Percentiles rank a stretch among this genome's conserved stretches.
Evolutionary conservation across 1,284 basidiomycete genomes (phyloP).

Genomic region (Caloboletus firmus): DNA sequence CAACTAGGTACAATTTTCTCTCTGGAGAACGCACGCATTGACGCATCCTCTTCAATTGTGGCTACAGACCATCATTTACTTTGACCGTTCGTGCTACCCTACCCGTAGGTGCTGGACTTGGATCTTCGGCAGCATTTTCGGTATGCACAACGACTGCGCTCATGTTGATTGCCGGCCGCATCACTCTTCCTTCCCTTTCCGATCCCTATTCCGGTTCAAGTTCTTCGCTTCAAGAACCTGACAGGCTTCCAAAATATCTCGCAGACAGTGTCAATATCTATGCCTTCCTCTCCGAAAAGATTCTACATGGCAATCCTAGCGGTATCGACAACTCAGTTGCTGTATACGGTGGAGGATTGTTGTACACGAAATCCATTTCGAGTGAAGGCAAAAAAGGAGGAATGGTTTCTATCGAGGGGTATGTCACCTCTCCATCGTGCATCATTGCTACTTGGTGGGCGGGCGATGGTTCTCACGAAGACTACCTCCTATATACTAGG

Average conservation of each 20-base stretch:
- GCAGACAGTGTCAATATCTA: constrained; percentile 87
- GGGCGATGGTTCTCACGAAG: constrained; percentile 23
- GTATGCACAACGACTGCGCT: constrained; percentile 83
- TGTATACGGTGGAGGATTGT: constrained; percentile 90
- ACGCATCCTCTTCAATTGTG: neutral
- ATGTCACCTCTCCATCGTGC: constrained; percentile 34
- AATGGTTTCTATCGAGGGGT: constrained; percentile 87
- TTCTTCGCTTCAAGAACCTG: constrained; percentile 32
- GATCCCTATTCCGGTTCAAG: constrained; percentile 7
- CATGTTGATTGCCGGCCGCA: constrained; percentile 68
- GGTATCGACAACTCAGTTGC: constrained; percentile 97
- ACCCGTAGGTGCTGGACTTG: constrained; percentile 97
- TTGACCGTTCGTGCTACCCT: constrained; percentile 89
- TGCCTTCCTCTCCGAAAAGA: constrained; percentile 95
- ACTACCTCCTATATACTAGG: constrained; percentile 32
- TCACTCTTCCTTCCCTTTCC: constrained; percentile 48
- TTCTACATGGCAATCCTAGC: constrained; percentile 96
- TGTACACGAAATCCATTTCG: constrained; percentile 72
- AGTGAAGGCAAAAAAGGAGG: constrained; percentile 75
- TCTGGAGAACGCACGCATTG: neutral
- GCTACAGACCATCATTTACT: constrained; percentile 65
- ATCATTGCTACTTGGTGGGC: constrained; percentile 7
- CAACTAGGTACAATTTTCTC: constrained; percentile 48
- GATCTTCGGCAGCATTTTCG: constrained; percentile 95
- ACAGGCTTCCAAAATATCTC: constrained; percentile 36